These are phyloP conservation scores for Lactifluus pinguis DNA, from an alignment of 768 basidiomycete genomes.

Conservation along the genomic window DNA sequence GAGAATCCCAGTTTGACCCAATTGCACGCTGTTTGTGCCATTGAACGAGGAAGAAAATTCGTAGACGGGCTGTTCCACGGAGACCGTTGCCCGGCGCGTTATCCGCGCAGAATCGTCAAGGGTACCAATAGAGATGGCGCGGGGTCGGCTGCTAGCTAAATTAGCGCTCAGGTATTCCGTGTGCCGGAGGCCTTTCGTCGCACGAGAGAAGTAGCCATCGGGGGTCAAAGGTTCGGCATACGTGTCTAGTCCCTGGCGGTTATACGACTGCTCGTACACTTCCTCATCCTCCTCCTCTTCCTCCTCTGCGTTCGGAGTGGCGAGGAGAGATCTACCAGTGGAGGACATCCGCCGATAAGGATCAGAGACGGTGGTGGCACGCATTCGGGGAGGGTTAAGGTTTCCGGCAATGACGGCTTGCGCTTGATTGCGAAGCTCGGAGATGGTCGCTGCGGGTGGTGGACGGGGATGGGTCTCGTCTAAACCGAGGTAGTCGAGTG, in stretches of 20 bases:
- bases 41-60: conserved; percentile 42
- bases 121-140: conserved; percentile 83
- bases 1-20: conserved; percentile 18
- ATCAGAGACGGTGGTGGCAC: conserved; percentile 89
- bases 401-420: conserved; percentile 86
- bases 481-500: conserved; percentile 92
- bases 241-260: conserved; percentile 50
- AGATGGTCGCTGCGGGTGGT: conserved; percentile 80
- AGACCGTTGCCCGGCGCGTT: conserved; percentile 52
- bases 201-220: conserved; percentile 52
- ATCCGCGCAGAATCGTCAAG: conserved; percentile 74
- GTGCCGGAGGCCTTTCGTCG: conserved; percentile 9
- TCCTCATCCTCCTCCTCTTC: conserved; percentile 50
- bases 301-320: conserved; percentile 54
- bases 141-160: conserved; percentile 40
- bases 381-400: conserved; percentile 68
- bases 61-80: conserved; percentile 30
- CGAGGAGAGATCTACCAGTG: conserved; percentile 48
- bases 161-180: conserved; percentile 16
- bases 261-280: conserved; percentile 52
- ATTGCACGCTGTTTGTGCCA: conserved; percentile 29
- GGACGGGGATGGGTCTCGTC: conserved; percentile 63
- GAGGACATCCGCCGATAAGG: conserved; percentile 71
- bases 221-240: conserved; percentile 46
- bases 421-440: conserved; percentile 81